Base-by-base conservation (phyloP, 1,284 basidiomycete genomes). In the Microbotryum silenes-acaulis region DNA sequence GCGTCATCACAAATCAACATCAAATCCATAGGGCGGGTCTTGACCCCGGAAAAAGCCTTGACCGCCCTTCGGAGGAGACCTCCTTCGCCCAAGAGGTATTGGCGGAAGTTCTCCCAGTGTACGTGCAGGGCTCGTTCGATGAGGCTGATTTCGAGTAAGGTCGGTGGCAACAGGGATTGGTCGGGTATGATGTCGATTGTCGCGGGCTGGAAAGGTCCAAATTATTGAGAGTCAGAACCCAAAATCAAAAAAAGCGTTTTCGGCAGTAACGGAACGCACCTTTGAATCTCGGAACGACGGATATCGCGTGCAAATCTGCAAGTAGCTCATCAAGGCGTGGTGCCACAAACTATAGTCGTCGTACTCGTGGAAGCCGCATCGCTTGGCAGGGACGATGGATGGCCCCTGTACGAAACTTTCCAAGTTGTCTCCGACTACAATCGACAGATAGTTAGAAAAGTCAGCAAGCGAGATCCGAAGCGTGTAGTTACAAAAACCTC, bases 241-340 rank as follows among this genome's bases (percentile, higher is more conserved):
- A 2, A 21, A 8, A 8, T 48, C 52, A 20, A 33, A 8, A 6
- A 46, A 5, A 2, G 25, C 4, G 8, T 20, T 23, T 14, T 9
- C 51, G 37, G 44, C 20, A 16, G 23, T 20, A 10, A 27, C 10
- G 20, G 10, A 7, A 51, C 61, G 31, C 37, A 66, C 64, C 56
- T 67, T 62, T 6, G 58, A 56, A 3, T 57, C 60, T n/a, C 37
- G 20, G 42, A 64, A 62, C 0, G 54, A 29, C 14, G 65, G 65
- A 37, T 67, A 67, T 21, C 65, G 57, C 18, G 61, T 60, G 29
- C 58, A 64, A 3, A 67, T 54, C 54, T 67, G 65, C 14, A 67
- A 47, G n/a, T 64, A 67, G 12, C 45, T 55, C 65, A 64, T 61
- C 29, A 64, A 46, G 5, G 60, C 55, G 31, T 67, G 65, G 23